Base-by-base conservation (phyloP, 2,329 filamentous ascomycete species). In the Aspergillus pseudonomiae region DNA sequence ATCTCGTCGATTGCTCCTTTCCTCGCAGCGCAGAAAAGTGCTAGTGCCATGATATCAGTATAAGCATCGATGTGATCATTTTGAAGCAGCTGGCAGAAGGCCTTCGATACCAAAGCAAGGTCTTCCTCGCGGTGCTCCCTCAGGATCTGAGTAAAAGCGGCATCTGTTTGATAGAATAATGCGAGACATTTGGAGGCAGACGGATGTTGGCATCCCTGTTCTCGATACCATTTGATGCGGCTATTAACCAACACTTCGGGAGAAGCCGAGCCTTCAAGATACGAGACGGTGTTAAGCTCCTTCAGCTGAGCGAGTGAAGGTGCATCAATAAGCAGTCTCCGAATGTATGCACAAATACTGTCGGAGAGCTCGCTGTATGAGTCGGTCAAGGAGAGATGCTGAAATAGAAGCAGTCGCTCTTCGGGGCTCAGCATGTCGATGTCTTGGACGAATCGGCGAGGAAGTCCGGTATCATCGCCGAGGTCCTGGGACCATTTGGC, bases 1-100 rank as follows among this genome's bases (percentile, higher is more conserved):
- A 89, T 84, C 63, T 89, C 86, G 63, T 89, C 86, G 50, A 89
- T 83, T 0, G 83, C 86, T 6, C 81, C 78, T 68, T 84, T 85
- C 28, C 86, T 79, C 32, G 86, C 80, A 0, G 84, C 82, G 62
- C 84, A 87, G 70, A 89, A 88, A 59, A 88, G 79, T 1, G 85
- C 80, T 41, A 89, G 80, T 0, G 83, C 81, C 59, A 88, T 78
- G 6, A 89, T 80, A 67, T 89, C 86, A 0, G 82, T 78, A 63
- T 81, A 79, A 19, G 81, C 69, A 67, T 84, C 80, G n/a, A 83
- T 73, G 5, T 69, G 64, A 12, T 70, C 71, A 32, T 68, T 70
- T 46, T 74, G 63, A 2, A 76, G 48, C 26, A 80, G 70, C 4
- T 73, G 65, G 9, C 77, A 72, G 1, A 85, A 71, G 7, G 75